Evolutionary conservation across 495 filamentous ascomycete species (phyloP), one percentile per base, ranked within the genome.

Genomic region (Aspergillus avenaceus): DNA sequence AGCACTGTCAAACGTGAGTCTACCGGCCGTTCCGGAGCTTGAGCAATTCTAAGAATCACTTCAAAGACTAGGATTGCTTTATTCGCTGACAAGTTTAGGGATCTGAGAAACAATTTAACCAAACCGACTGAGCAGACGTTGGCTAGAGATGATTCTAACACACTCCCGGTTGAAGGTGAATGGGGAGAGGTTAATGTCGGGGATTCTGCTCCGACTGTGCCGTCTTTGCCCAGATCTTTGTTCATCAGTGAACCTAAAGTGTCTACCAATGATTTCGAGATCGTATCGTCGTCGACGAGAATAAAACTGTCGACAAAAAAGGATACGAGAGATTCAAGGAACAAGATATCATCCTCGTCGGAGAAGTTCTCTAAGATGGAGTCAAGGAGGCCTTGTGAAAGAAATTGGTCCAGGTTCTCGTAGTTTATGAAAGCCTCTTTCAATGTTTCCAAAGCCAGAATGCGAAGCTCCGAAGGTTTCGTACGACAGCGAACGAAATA

Each of bases 1-100:
- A 96, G 80, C 4, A 86, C 85, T 8, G 84, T 85, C 21, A 97
- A 70, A 9, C 90, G 86, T 38, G 89, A 83, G 65, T 89, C 85
- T 8, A 77, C 71, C 31, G 72, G 62, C 13, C 72, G 64, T 26
- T 69, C 64, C 7, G 60, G 44, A 21, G 71, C 71, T 46, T 71
- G 62, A 45, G 68, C 70, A 19, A 76, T 70, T 7, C 58, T 56
- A 23, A 73, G 32, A 27, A 74, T 56, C 5, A 70, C 58, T 37
- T 74, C 70, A 32, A 69, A 76, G 8, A 69, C 50, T 21, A 65
- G 55, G 27, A 67, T 57, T 13, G 70, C 65, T 51, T 74, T 74
- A 9, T 51, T 53, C 5, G 69, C 64, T 29, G 71, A 73, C 41
- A 53, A 19, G 47, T 72, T 73, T 48, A 76, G 50, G 5, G 70